Base-by-base conservation (phyloP, 2,329 filamentous ascomycete genomes). In the Torrubiellomyces zombiae region DNA sequence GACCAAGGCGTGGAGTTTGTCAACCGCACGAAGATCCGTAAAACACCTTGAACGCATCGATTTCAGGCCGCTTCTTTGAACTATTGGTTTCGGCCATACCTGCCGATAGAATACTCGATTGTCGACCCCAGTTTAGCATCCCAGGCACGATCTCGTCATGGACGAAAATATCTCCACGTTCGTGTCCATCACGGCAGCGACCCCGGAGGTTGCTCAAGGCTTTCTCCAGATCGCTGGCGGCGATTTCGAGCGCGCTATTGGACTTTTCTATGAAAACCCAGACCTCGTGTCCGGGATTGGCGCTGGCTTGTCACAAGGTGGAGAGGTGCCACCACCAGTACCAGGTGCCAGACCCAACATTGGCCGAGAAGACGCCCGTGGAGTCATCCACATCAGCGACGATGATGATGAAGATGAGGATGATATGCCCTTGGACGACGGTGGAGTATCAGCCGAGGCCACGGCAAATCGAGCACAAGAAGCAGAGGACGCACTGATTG, bases 401-500 rank as follows among this genome's bases (percentile, higher is more conserved):
- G 79, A 86, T 38, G 74, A 80, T 28, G 75, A 80, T 18, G 65
- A 58, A 7, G 27, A 16, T 15, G 31, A 34, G 32, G 43, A 44
- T 17, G 48, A 51, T 42, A 53, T 43, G 32, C 36, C 52, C 21
- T 48, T 49, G 24, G 47, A 56, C 18, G 48, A 55, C 28, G 44
- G 53, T 13, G 43, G 48, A 10, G 42, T 45, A 16, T 51, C 48
- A 28, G 48, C 55, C 26, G 50, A 50, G 11, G 45, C 52, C 11
- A 53, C 55, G 11, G 52, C 53, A 4, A 49, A 45, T 4, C 50
- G 50, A 15, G 68, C 64, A 10, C 59, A 72, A 26, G 69, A 78
- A 36, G 85, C 94, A 34, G 83, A 93, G 41, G 89, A 98, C 42
- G 85, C 82, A 26, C 85, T 80, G 21, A 86, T 95, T 73, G 89